A percentile compares a stretch with the other conserved stretches of the same genome.
Evolutionary conservation across 2,329 filamentous ascomycete species (phyloP).

Genomic region (Fusarium sp.): DNA sequence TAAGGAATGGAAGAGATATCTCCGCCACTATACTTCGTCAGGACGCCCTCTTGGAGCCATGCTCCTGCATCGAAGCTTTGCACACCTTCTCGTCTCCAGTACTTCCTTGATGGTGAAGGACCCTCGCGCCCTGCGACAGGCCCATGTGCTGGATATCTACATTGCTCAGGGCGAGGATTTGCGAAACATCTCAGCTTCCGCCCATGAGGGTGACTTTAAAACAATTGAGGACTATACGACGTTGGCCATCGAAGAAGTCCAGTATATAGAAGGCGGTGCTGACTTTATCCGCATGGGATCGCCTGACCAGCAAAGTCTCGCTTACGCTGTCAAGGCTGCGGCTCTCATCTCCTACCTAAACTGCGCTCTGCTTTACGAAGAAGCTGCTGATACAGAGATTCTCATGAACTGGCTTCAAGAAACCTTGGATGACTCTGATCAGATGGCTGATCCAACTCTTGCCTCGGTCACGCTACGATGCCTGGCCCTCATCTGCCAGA

Average conservation of each 20-base stretch:
- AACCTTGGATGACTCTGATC: constrained; percentile 78
- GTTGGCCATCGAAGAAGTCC: constrained; percentile 84
- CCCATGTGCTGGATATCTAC: constrained; percentile 78
- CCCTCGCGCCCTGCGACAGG: constrained; percentile 66
- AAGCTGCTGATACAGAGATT: constrained; percentile 80
- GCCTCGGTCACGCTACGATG: constrained; percentile 82
- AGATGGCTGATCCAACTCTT: constrained; percentile 83
- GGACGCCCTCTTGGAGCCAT: constrained; percentile 89
- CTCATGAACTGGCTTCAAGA: constrained; percentile 89
- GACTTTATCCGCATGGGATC: constrained; percentile 88
- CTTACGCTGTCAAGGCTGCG: constrained; percentile 85
- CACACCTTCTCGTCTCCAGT: constrained; percentile 82
- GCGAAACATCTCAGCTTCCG: constrained; percentile 46
- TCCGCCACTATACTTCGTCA: constrained; percentile 82
- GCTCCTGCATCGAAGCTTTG: constrained; percentile 88
- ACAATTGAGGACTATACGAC: constrained; percentile 73
- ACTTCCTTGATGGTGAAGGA: constrained; percentile 79
- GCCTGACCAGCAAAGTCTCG: constrained; percentile 85
- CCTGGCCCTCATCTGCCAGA: constrained; percentile 82
- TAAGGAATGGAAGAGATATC: constrained; percentile 88
- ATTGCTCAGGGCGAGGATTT: constrained; percentile 66
- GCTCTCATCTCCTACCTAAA: constrained; percentile 86
- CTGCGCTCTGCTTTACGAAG: constrained; percentile 83
- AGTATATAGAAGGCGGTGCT: constrained; percentile 85
- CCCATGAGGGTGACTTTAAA: constrained; percentile 63